Evolutionary conservation across 495 filamentous ascomycete genomes (phyloP), one percentile per base, ranked within the genome.

Genomic region (Xylaria flabelliformis): DNA sequence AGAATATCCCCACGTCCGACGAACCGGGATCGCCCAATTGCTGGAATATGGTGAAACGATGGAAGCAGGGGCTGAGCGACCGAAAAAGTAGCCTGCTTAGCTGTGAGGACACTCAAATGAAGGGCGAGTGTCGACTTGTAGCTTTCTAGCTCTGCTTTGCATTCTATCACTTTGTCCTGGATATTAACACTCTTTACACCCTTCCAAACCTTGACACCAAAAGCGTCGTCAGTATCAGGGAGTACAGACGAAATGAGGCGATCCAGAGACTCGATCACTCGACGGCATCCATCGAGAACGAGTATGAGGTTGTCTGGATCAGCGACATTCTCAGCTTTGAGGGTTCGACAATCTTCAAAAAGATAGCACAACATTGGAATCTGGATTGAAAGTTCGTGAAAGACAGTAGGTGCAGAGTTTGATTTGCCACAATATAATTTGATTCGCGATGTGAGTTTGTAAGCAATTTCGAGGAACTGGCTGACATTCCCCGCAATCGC

Each of bases 61-160:
- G 62, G 62, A 46, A 64, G 62, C 5, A 34, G 21, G 26, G 41
- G 42, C n/a, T 64, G 62, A 48, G 62, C 19, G 12, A 32, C 39
- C 4, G 62, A 34, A 32, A 42, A 19, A 32, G 1, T 48, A 21
- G 41, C 15, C 62, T 64, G 42, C 62, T 64, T 48, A 15, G 62
- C 62, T 46, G 42, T 50, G 24, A 64, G 62, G 21, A 64, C 42
- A 32, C 24, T 64, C 32, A 64, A 24, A 32, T 48, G 42, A 48
- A 64, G 42, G n/a, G 63, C 63, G 42, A 65, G 41, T 12, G 63
- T 65, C 24, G 63, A 65, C 63, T 65, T 65, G 48, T 65, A 65
- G 24, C 63, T 48, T 7, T 65, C 63, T 34, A 65, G 63, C 63
- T 65, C 41, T 26, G 63, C 6, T 19, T 50, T 65, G 42, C 63